Evolutionary conservation across 1,139 yeast species (phyloP).

Genomic region (Sugiyamaella pinicola): DNA sequence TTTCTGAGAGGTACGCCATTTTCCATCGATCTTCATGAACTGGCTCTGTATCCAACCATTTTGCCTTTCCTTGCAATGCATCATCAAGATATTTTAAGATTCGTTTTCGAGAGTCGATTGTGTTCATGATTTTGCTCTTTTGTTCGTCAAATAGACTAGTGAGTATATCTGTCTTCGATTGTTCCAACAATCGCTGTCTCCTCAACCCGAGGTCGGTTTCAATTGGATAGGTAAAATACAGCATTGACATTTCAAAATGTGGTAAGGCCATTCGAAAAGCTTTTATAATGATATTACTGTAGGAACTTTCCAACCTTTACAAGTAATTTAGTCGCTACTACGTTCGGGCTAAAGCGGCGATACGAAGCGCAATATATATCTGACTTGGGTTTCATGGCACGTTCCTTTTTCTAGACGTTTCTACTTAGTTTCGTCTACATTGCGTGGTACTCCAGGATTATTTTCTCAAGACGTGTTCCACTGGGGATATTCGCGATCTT

Average conservation of each 20-base stretch:
- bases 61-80: slow-evolving; percentile 10
- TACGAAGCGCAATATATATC: no score
- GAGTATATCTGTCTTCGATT: neutral
- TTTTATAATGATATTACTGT: no score
- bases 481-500: no score
- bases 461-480: no score
- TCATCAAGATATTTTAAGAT: slow-evolving; percentile 9
- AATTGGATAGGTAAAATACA: neutral
- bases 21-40: slow-evolving; percentile 14
- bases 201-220: neutral
- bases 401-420: no score
- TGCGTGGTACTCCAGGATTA: no score
- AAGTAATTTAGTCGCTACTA: no score
- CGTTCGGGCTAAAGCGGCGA: no score
- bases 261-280: neutral
- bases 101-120: neutral
- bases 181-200: neutral
- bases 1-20: slow-evolving; percentile 10
- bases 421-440: no score
- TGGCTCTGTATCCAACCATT: slow-evolving; percentile 13
- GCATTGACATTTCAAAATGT: neutral
- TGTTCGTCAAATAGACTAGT: neutral
- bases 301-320: no score
- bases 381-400: no score
- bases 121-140: slow-evolving; percentile 2